Evolutionary conservation across 768 basidiomycete genomes (phyloP), one percentile per base, ranked within the genome.

Genomic region (Psilocybe cyanescens): DNA sequence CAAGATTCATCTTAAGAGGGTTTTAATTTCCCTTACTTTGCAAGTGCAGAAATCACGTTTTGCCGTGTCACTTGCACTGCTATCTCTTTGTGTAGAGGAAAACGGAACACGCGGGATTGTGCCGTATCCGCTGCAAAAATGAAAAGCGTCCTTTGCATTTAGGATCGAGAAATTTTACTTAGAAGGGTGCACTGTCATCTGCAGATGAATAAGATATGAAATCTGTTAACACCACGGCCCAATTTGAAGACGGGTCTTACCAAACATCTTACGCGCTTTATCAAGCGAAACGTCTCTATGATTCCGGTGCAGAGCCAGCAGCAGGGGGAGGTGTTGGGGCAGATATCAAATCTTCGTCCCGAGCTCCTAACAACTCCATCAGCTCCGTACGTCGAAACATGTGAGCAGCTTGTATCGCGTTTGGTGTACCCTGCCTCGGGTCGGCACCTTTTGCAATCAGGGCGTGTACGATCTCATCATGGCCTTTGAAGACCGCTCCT

Each of bases 401-500:
- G 62, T 83, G 77, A 7, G 89, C 89, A 0, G 85, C 80, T 67
- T 91, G 83, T 47, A 89, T 84, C 0, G 89, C 92, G 28, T 80
- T 89, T 1, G 91, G 91, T 28, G 73, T 81, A 5, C 91, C 92
- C 12, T 78, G 60, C 49, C 86, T 77, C 2, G 91, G 89, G 73
- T 92, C 83, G 0, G 91, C 91, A 3, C 83, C 80, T 17, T 76
- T 76, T 30, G 74, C 80, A 24, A 83, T 71, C 30, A 94, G 79
- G 1, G 77, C 74, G n/a, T 77, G 78, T 1, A 90, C 87, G 49
- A 92, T 78, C 6, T 84, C 86, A 58, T 84, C 82, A 67, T 89
- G 79, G 0, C 78, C 83, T 72, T 93, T 93, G 77, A 92, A 94
- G 0, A 92, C 84, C 0, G 88, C 91, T 2, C 91, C 92, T 6